These are phyloP conservation scores for Prasinococcaceae sp. DNA, from an alignment of 139 green algal species.

Conservation along the genomic window DNA sequence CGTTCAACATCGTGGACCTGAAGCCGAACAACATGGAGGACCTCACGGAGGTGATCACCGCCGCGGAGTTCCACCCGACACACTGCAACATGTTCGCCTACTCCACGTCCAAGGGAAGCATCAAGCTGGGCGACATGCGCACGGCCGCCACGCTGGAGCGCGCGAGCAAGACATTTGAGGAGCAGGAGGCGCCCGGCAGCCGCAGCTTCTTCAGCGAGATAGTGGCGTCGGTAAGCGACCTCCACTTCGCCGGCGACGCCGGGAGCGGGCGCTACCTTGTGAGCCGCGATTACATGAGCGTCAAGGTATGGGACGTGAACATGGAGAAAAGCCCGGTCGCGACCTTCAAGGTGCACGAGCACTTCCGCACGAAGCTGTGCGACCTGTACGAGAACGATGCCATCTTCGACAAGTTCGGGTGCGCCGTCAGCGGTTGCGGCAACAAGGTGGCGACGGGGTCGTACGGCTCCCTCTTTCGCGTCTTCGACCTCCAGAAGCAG, in stretches of 20 bases:
- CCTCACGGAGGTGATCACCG: constrained; percentile 97
- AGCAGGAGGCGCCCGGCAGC: constrained; percentile 26
- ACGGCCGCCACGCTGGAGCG: constrained; percentile 27
- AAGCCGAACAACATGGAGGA: constrained; percentile 98
- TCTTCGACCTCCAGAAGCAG: constrained; percentile 25
- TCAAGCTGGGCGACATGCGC: constrained; percentile 87
- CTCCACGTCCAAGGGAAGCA: constrained; percentile 82
- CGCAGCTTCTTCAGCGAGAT: constrained; percentile 89
- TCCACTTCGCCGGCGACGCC: constrained; percentile 77
- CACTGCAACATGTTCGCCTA: constrained; percentile 87
- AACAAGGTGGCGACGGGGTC: constrained; percentile 67
- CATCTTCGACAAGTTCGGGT: constrained; percentile 99
- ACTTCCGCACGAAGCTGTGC: constrained; percentile 68
- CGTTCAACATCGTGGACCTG: constrained; percentile 98
- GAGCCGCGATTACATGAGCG: constrained; percentile 89
- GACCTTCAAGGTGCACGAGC: constrained; percentile 83
- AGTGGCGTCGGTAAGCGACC: constrained; percentile 81
- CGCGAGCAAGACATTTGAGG: constrained; percentile 21
- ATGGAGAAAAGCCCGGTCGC: constrained; percentile 72
- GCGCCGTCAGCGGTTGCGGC: constrained; percentile 60
- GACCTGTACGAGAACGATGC: constrained; percentile 98
- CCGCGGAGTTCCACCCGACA: constrained; percentile 80
- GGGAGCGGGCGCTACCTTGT: constrained; percentile 81
- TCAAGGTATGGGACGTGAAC: constrained; percentile 94
- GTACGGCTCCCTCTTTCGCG: constrained; percentile 82